phyloP scores from a whole-genome alignment of 345 rosid species.

The Citropsis articulata region DNA sequence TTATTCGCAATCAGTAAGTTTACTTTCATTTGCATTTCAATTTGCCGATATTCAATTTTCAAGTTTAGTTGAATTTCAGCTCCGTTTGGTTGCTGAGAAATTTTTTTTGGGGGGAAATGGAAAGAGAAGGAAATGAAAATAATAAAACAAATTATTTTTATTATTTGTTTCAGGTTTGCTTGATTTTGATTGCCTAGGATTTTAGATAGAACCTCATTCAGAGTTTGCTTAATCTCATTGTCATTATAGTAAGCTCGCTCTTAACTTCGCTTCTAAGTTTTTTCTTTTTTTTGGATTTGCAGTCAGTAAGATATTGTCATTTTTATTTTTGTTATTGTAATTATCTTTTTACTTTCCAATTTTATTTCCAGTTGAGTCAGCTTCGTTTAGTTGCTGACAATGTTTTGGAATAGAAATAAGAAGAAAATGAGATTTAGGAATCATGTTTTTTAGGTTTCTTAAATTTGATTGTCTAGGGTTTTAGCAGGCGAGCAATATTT shows the following conservation, averaged over 20 bases:
- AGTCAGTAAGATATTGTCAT: too few relatives aligned
- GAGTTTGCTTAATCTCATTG: not conserved
- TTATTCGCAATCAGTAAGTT: not conserved
- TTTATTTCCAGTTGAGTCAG: not conserved
- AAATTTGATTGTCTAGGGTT: not conserved
- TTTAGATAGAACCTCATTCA: not conserved
- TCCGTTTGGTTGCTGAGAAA: not conserved
- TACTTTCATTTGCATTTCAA: not conserved
- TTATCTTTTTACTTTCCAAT: too few relatives aligned
- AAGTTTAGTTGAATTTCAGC: not conserved
- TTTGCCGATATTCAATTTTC: not conserved
- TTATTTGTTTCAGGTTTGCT: not conserved
- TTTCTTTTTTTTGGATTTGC: too few relatives aligned
- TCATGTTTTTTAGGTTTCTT: not conserved
- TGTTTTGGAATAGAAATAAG: too few relatives aligned
- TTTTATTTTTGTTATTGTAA: too few relatives aligned
- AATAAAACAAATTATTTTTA: too few relatives aligned
- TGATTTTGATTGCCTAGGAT: constrained; percentile 7
- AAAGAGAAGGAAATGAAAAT: not conserved
- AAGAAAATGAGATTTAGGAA: too few relatives aligned
- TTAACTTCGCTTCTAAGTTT: not conserved
- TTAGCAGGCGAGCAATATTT: not conserved
- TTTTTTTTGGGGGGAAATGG: not conserved
- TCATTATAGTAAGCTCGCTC: not conserved
- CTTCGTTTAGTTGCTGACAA: too few relatives aligned